phyloP scores from a whole-genome alignment of 2,329 filamentous ascomycete genomes.

The Penicillium sp. region DNA sequence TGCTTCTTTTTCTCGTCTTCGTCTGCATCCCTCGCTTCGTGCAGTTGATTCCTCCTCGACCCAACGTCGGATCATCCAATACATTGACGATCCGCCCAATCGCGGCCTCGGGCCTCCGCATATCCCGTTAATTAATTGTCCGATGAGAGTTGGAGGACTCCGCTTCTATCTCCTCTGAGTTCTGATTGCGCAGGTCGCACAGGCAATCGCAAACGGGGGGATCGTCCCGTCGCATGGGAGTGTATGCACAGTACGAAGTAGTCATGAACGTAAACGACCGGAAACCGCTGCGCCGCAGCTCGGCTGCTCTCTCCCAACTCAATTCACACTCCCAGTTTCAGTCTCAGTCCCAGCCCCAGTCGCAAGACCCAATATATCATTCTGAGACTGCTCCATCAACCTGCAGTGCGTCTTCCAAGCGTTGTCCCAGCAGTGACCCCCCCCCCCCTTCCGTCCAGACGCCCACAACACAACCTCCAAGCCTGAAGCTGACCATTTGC shows the following conservation, averaged over 20 bases:
- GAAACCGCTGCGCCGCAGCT: slow-evolving; percentile 30
- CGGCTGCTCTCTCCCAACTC: slow-evolving; percentile 28
- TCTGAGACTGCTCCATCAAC: slow-evolving; percentile 19
- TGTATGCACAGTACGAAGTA: slow-evolving; percentile 26
- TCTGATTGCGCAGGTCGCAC: slow-evolving; percentile 25
- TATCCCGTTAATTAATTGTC: slow-evolving; percentile 20
- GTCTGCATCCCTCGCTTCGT: slow-evolving; percentile 28
- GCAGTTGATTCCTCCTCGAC: slow-evolving; percentile 12
- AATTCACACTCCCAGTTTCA: slow-evolving; percentile 22
- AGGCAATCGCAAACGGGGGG: slow-evolving; percentile 24
- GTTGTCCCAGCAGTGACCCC: slow-evolving; percentile 27
- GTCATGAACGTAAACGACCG: slow-evolving; percentile 30
- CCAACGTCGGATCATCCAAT: slow-evolving; percentile 15
- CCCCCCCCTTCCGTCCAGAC: slow-evolving; percentile 14
- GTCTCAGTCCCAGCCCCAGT: slow-evolving; percentile 30
- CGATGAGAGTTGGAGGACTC: slow-evolving; percentile 21
- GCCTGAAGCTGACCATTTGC: slow-evolving; percentile 7
- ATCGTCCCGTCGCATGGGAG: slow-evolving; percentile 28
- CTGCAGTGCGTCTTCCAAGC: slow-evolving; percentile 24
- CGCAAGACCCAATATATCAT: slow-evolving; percentile 30
- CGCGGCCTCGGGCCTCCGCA: not conserved
- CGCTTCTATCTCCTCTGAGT: slow-evolving; percentile 5
- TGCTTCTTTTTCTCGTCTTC: slow-evolving; percentile 8
- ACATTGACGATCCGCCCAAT: slow-evolving; percentile 22
- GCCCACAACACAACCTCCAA: not conserved